These are phyloP conservation scores for Populus pruinosa DNA, from an alignment of 345 rosid genomes.

Conservation along the genomic window DNA sequence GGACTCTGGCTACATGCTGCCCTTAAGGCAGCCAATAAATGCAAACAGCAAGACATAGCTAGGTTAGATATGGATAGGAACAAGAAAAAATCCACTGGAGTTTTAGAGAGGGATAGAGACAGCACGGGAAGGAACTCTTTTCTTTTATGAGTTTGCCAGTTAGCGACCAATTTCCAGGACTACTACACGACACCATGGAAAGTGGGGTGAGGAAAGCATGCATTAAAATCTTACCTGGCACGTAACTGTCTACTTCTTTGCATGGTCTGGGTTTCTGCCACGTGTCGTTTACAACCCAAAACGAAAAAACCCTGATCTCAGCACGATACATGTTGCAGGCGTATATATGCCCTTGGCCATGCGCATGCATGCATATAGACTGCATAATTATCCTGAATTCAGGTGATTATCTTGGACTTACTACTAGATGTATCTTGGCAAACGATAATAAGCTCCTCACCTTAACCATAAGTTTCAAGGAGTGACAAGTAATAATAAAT, in stretches of 20 bases:
- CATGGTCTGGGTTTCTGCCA: conserved; percentile 37
- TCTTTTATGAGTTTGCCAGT: neutral
- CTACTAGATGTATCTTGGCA: too few relatives aligned
- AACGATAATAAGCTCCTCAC: neutral
- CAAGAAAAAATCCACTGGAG: neutral
- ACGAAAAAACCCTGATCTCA: too few relatives aligned
- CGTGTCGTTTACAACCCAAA: conserved; percentile 12
- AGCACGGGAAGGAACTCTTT: neutral
- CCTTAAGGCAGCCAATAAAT: neutral
- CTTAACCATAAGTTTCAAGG: neutral
- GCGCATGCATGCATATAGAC: too few relatives aligned
- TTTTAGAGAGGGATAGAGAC: neutral
- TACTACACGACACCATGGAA: conserved; percentile 11
- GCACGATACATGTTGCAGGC: too few relatives aligned
- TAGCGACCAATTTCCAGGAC: neutral
- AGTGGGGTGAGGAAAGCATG: conserved; percentile 25
- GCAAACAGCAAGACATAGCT: neutral
- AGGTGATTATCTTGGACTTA: too few relatives aligned
- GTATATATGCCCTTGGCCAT: neutral
- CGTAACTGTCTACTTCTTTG: conserved; percentile 30
- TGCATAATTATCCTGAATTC: too few relatives aligned
- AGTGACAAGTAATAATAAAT: too few relatives aligned
- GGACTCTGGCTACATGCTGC: conserved; percentile 4
- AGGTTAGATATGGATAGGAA: neutral
- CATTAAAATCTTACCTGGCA: conserved; percentile 37